These are phyloP conservation scores for Kwoniella botswanensis DNA, from an alignment of 768 basidiomycete genomes.

Conservation along the genomic window DNA sequence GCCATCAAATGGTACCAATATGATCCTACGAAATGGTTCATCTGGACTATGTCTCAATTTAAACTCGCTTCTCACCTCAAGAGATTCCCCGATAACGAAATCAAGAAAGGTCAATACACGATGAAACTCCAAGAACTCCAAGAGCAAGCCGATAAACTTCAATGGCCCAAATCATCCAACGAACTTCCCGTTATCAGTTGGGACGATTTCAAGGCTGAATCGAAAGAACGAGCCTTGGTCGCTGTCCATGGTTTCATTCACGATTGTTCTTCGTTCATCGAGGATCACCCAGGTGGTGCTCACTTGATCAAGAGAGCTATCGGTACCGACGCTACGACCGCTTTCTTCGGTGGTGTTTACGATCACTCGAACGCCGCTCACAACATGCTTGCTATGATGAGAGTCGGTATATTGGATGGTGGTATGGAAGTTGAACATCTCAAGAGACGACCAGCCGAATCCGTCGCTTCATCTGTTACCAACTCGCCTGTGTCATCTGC, in stretches of 20 bases:
- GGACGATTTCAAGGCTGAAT: conserved; percentile 85
- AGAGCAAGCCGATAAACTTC: conserved; percentile 73
- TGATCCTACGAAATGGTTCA: conserved; percentile 93
- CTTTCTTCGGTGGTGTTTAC: conserved; percentile 91
- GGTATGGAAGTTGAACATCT: conserved; percentile 66
- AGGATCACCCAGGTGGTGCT: conserved; percentile 89
- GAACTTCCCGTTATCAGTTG: conserved; percentile 82
- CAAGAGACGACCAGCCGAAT: conserved; percentile 44
- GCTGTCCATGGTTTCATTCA: conserved; percentile 92
- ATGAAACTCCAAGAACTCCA: conserved; percentile 91
- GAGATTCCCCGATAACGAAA: conserved; percentile 85
- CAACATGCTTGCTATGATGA: conserved; percentile 79
- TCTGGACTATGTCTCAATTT: conserved; percentile 66
- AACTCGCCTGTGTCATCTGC: conserved; percentile 33
- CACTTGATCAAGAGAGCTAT: conserved; percentile 82
- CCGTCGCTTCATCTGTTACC: conserved; percentile 34
- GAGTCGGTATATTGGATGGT: conserved; percentile 71
- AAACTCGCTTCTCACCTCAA: conserved; percentile 82
- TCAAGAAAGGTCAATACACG: conserved; percentile 87
- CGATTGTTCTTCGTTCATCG: conserved; percentile 79
- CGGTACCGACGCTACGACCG: conserved; percentile 88
- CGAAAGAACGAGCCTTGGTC: conserved; percentile 77
- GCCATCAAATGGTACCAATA: conserved; percentile 95
- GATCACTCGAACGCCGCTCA: conserved; percentile 88
- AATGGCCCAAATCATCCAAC: conserved; percentile 77